A percentile compares a stretch with the other conserved stretches of the same genome.
These are phyloP conservation scores for Zymoseptoria tritici DNA, from an alignment of 2,329 filamentous ascomycete genomes.

Conservation along the genomic window DNA sequence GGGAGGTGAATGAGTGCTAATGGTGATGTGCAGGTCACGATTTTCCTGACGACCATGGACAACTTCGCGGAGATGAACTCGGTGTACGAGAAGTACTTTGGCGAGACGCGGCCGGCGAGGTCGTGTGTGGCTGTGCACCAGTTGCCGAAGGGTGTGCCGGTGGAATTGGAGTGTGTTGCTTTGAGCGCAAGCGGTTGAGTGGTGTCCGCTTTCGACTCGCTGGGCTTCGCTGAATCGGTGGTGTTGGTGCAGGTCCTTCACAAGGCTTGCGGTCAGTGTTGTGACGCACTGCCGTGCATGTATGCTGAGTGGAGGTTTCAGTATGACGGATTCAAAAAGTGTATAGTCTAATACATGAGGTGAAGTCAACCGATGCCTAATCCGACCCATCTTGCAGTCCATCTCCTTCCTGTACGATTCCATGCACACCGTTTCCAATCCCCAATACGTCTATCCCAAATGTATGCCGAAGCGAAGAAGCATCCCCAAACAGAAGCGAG, in stretches of 20 bases:
- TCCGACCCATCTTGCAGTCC: background rate
- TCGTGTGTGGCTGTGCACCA: constrained; percentile 87
- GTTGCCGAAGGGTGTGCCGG: constrained; percentile 74
- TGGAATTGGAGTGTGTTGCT: constrained; percentile 88
- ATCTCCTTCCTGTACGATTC: too few relatives aligned
- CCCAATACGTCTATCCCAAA: background rate
- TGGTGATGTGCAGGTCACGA: constrained; percentile 40
- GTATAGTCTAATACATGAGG: background rate
- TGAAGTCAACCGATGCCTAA: background rate
- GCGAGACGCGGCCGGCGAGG: constrained; percentile 69
- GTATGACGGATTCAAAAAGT: too few relatives aligned
- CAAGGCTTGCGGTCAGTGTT: too few relatives aligned
- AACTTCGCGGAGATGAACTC: constrained; percentile 77
- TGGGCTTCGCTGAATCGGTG: too few relatives aligned
- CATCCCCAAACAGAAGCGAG: constrained; percentile 9
- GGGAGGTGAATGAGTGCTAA: too few relatives aligned
- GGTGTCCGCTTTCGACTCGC: too few relatives aligned
- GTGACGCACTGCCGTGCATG: too few relatives aligned
- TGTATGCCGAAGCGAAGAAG: background rate
- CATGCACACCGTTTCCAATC: too few relatives aligned
- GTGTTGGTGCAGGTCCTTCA: too few relatives aligned
- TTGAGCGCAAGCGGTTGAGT: constrained; percentile 25
- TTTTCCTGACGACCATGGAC: constrained; percentile 88
- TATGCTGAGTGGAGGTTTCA: too few relatives aligned
- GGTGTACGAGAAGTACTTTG: constrained; percentile 75